These are phyloP conservation scores for Crotalaria pallida DNA, from an alignment of 306 rosid genomes.

Conservation along the genomic window DNA sequence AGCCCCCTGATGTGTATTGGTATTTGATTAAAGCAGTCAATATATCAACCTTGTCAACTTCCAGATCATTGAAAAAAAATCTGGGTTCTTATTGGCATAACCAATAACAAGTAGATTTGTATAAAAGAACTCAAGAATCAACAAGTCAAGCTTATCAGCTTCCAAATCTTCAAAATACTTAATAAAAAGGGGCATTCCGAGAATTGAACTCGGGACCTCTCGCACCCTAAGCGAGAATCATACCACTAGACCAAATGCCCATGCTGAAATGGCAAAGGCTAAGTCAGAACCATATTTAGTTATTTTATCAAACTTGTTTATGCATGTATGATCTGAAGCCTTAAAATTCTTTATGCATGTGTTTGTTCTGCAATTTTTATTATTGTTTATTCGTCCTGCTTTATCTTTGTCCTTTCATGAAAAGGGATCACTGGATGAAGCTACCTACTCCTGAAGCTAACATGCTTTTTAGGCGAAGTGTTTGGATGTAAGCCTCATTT, in stretches of 20 bases:
- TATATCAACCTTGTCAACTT: neutral
- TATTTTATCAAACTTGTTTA: neutral
- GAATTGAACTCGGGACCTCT: constrained; percentile 49
- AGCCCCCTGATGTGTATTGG: neutral
- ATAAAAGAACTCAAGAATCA: too few relatives aligned
- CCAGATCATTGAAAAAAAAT: neutral
- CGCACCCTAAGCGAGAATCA: constrained; percentile 60
- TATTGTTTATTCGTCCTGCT: neutral
- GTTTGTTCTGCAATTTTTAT: too few relatives aligned
- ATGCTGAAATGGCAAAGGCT: too few relatives aligned
- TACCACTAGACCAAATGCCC: constrained; percentile 47
- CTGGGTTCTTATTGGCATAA: neutral
- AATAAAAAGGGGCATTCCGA: neutral
- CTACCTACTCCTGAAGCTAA: neutral
- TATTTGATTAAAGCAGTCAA: neutral
- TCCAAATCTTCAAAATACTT: neutral
- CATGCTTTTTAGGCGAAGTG: neutral
- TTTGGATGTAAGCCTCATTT: neutral
- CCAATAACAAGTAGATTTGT: too few relatives aligned
- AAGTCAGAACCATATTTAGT: too few relatives aligned
- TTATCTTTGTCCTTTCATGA: neutral
- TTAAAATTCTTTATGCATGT: too few relatives aligned
- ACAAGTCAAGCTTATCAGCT: neutral
- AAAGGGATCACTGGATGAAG: neutral
- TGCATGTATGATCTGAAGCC: neutral